Evolutionary conservation across 1,139 yeast species (phyloP).

Genomic region (Scheffersomyces stambukii): DNA sequence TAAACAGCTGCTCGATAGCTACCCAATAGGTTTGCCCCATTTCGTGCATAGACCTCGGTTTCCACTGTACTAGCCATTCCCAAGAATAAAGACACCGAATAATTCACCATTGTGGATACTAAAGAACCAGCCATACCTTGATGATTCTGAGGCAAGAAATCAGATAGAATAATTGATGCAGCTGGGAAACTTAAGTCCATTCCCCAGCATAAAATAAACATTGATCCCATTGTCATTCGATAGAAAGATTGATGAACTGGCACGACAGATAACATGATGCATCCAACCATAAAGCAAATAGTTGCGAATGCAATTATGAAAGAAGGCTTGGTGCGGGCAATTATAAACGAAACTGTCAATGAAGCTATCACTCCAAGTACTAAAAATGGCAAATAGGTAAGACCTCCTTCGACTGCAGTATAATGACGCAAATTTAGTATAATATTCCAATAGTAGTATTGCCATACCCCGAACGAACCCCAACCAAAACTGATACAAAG

Average conservation of each 20-base stretch:
- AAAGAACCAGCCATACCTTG: slow-evolving; percentile 63
- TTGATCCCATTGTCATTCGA: slow-evolving; percentile 42
- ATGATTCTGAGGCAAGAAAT: slow-evolving; percentile 43
- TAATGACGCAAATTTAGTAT: slow-evolving; percentile 42
- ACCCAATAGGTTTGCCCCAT: slow-evolving; percentile 17
- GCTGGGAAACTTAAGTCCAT: slow-evolving; percentile 61
- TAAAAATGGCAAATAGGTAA: slow-evolving; percentile 43
- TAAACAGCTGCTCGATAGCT: slow-evolving; percentile 45
- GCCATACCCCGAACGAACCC: slow-evolving; percentile 59
- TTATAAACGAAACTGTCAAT: slow-evolving; percentile 35
- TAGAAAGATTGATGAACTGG: slow-evolving; percentile 49
- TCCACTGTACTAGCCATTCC: slow-evolving; percentile 53
- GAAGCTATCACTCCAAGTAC: slow-evolving; percentile 48
- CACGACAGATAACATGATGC: slow-evolving; percentile 42
- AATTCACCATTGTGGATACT: slow-evolving; percentile 51
- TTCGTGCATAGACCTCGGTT: slow-evolving; percentile 21
- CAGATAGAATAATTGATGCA: slow-evolving; percentile 49
- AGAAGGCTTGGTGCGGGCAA: slow-evolving; percentile 41
- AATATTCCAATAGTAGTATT: slow-evolving; percentile 38
- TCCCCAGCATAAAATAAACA: slow-evolving; percentile 50
- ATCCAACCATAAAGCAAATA: slow-evolving; percentile 45
- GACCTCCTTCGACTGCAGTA: slow-evolving; percentile 39
- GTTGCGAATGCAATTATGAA: slow-evolving; percentile 39
- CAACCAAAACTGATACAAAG: slow-evolving; percentile 44
- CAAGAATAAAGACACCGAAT: slow-evolving; percentile 48